phyloP scores from a whole-genome alignment of 495 filamentous ascomycete genomes.

The Hypoxylon subgilvum region DNA sequence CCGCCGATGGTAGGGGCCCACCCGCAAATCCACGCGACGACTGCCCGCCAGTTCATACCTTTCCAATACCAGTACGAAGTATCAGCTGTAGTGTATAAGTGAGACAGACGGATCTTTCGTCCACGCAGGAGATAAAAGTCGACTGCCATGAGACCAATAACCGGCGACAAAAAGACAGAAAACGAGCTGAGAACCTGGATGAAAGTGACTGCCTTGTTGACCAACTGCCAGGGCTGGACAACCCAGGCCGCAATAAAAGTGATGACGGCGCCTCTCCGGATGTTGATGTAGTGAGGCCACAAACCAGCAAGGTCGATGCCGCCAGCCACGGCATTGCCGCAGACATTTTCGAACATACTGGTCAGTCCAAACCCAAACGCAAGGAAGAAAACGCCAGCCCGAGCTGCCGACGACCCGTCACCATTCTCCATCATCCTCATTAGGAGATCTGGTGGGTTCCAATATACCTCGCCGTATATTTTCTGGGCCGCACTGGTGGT shows the following conservation, averaged over 20 bases:
- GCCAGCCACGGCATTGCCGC: slow-evolving; percentile 38
- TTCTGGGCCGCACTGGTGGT: slow-evolving; percentile 46
- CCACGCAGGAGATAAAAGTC: slow-evolving; percentile 45
- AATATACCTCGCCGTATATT: slow-evolving; percentile 51
- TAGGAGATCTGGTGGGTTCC: slow-evolving; percentile 46
- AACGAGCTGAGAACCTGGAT: slow-evolving; percentile 57
- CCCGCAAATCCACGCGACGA: slow-evolving; percentile 44
- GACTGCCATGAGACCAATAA: slow-evolving; percentile 41
- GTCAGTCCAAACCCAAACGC: slow-evolving; percentile 38
- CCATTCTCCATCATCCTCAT: slow-evolving; percentile 37
- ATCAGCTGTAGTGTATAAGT: slow-evolving; percentile 36
- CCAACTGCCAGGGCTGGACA: slow-evolving; percentile 59
- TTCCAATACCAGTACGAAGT: slow-evolving; percentile 47
- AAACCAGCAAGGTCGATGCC: slow-evolving; percentile 56
- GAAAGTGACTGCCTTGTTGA: slow-evolving; percentile 56
- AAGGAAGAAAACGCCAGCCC: slow-evolving; percentile 48
- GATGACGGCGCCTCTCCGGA: slow-evolving; percentile 54
- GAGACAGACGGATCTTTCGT: slow-evolving; percentile 40
- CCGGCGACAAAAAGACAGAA: slow-evolving; percentile 55
- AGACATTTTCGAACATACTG: slow-evolving; percentile 40
- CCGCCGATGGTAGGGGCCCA: slow-evolving; percentile 46
- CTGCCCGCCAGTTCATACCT: slow-evolving; percentile 45
- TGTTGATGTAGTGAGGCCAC: slow-evolving; percentile 58
- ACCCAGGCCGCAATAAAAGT: slow-evolving; percentile 48
- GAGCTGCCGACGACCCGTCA: slow-evolving; percentile 38